A percentile compares a stretch with the other conserved stretches of the same genome.
Conservation (phyloP, 148 eudicot genomes). For the Chenopodium suecicum region DNA sequence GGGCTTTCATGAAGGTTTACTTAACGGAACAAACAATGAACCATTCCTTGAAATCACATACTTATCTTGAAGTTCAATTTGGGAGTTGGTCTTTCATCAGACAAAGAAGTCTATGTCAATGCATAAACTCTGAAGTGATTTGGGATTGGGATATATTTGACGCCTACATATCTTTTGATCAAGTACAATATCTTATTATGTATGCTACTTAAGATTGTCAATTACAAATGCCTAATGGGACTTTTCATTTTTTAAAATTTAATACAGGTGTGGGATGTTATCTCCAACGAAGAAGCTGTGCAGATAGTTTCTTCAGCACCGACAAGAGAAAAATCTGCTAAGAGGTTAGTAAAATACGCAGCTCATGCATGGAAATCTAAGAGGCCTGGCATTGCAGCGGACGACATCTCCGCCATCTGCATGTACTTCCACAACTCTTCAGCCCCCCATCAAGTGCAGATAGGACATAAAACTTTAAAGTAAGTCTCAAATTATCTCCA, state of each 20-base stretch:
- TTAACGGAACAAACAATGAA: background rate
- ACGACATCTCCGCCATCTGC: constrained; percentile 78
- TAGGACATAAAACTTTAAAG: background rate
- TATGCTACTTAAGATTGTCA: background rate
- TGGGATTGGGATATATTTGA: background rate
- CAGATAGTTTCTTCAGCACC: constrained; percentile 55
- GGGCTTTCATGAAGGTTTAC: background rate
- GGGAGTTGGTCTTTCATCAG: background rate
- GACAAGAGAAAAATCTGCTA: constrained; percentile 60
- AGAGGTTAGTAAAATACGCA: constrained; percentile 62
- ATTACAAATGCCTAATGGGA: background rate
- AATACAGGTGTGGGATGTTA: constrained; percentile 77
- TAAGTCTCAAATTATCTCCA: background rate
- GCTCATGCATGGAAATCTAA: constrained; percentile 63
- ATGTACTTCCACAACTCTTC: constrained; percentile 52
- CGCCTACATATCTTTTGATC: background rate
- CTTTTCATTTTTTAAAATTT: background rate
- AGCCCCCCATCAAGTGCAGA: background rate
- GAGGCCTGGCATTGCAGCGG: constrained; percentile 50
- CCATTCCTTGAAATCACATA: background rate
- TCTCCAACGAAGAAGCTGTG: constrained; percentile 75
- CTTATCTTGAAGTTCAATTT: background rate
- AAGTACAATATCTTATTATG: background rate
- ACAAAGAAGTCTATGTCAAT: background rate
- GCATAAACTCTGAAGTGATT: background rate